Evolutionary conservation across 2,329 filamentous ascomycete species (phyloP), one percentile per base, ranked within the genome.

Genomic region (Talaromyces marneffei): DNA sequence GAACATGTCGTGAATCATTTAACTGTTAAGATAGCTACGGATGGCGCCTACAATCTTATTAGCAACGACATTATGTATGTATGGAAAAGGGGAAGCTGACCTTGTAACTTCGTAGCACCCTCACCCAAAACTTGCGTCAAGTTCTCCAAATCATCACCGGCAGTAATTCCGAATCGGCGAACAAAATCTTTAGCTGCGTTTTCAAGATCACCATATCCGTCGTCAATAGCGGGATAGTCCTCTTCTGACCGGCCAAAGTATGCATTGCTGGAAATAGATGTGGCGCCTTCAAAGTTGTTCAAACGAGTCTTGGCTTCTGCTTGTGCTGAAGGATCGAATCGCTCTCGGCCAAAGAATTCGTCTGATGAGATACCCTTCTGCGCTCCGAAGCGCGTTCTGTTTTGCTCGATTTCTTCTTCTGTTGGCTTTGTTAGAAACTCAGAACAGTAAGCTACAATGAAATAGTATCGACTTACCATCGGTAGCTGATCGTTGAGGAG

Each of bases 291-390:
- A 72, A 99, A 99, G 52, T 92, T 90, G 79, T 91, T 88, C 59
- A 99, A 84, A 42, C 94, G 86, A 25, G 83, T 82, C 80, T 96
- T 96, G 68, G 94, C 93, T 79, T 97, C 93, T 57, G 86, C 82
- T 72, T 94, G 89, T 8, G 88, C 85, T 60, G 82, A 82, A 39
- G 92, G 87, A 73, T 99, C 92, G 76, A 87, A 97, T 60, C 84
- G 79, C 58, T 92, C 91, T 74, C 94, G 93, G 70, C 93, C 92
- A 73, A 99, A 99, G 82, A 96, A 99, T 74, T 99, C 94, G 74
- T 99, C 94, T 0, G 92, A 97, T 0, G 92, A 97, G 67, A 99
- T 99, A 68, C 90, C 90, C 81, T 97, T 97, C 75, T 99, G 94
- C 46, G 77, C 78, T 63, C 92, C 93, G 71, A 99, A 99, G 76